These are phyloP conservation scores for Skeletonema potamos DNA, from an alignment of 108 stramenopile genomes.

Conservation along the genomic window DNA sequence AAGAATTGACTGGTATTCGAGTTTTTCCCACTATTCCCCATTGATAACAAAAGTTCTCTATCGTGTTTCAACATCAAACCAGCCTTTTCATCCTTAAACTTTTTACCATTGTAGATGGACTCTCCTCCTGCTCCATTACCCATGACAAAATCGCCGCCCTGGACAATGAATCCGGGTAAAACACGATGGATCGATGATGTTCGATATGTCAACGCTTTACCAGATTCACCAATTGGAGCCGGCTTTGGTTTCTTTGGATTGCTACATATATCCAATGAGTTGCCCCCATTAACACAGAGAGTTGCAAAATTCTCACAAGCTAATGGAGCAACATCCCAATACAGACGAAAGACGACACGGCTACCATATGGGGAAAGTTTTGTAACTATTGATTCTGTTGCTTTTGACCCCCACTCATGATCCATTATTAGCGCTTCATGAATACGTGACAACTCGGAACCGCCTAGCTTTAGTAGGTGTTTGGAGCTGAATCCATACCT, in stretches of 20 bases:
- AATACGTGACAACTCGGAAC: constrained; percentile 75
- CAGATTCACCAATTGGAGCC: constrained; percentile 73
- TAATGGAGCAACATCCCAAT: constrained; percentile 81
- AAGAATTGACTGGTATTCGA: constrained; percentile 94
- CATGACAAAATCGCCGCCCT: constrained; percentile 96
- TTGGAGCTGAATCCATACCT: constrained; percentile 78
- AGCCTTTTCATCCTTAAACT: constrained; percentile 92
- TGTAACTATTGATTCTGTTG: constrained; percentile 13
- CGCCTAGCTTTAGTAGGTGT: constrained; percentile 68
- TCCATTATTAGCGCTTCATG: constrained; percentile 59
- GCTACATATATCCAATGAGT: constrained; percentile 11
- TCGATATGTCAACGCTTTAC: constrained; percentile 81
- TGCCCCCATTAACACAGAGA: constrained; percentile 71
- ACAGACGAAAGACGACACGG: constrained; percentile 70
- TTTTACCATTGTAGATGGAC: constrained; percentile 85
- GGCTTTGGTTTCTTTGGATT: constrained; percentile 45
- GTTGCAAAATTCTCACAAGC: constrained; percentile 90
- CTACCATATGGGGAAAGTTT: constrained; percentile 35
- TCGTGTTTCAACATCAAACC: constrained; percentile 85
- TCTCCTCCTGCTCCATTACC: constrained; percentile 97
- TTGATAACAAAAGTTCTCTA: constrained; percentile 77
- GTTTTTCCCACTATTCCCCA: constrained; percentile 96
- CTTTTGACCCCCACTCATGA: constrained; percentile 54
- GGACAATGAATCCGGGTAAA: constrained; percentile 79
- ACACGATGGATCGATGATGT: constrained; percentile 79